phyloP scores from a whole-genome alignment of 179 eudicot species.

The Gypsophila paniculata region DNA sequence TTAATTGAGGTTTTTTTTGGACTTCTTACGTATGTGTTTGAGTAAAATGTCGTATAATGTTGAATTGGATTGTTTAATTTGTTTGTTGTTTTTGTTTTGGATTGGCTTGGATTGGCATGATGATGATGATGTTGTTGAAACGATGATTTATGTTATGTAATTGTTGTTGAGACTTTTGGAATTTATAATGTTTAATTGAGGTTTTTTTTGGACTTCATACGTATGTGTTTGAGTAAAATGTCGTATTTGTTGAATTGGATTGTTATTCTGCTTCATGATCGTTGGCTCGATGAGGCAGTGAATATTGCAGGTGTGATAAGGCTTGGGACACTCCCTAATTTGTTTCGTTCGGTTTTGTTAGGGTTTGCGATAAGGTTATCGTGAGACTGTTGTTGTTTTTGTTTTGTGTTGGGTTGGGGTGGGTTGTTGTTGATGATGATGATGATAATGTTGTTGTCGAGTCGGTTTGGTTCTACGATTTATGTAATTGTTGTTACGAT shows the following conservation, averaged over 20 bases:
- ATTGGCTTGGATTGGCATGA: not conserved
- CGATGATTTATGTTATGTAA: not conserved
- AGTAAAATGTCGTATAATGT: too few species aligned
- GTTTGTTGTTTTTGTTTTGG: too few species aligned
- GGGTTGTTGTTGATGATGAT: not conserved
- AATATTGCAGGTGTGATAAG: conserved; percentile 20
- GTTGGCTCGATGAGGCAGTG: too few species aligned
- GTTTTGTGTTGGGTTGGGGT: not conserved
- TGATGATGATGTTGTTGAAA: not conserved
- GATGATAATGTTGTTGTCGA: not conserved
- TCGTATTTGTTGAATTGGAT: too few species aligned
- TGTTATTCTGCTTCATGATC: too few species aligned
- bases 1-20: not conserved
- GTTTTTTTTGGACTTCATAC: too few species aligned
- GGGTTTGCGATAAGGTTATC: not conserved
- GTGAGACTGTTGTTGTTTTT: too few species aligned
- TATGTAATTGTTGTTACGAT: conserved; percentile 1
- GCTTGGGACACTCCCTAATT: conserved; percentile 86
- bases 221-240: not conserved
- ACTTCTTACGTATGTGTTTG: too few species aligned
- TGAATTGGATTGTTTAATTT: too few species aligned
- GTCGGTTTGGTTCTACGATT: not conserved
- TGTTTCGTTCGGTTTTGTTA: not conserved
- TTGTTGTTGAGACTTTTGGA: not conserved
- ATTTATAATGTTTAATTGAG: not conserved